Conservation (phyloP, 371 early-diverging fungal species). For the Circinella umbellata region DNA sequence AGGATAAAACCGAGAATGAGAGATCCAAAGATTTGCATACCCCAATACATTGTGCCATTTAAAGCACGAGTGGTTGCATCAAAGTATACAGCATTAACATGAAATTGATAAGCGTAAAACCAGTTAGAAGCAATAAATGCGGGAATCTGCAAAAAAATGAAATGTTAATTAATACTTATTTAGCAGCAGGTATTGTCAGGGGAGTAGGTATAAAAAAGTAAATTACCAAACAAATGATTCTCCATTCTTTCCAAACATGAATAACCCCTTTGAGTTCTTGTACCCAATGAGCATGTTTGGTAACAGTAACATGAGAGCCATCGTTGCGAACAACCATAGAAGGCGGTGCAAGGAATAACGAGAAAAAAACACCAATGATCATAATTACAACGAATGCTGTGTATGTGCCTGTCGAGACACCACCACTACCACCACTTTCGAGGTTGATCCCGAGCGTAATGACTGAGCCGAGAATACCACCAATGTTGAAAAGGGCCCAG, state of each 20-base stretch:
- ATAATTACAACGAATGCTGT: conserved; percentile 71
- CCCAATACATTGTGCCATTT: conserved; percentile 77
- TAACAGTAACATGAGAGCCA: conserved; percentile 63
- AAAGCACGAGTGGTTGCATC: conserved; percentile 63
- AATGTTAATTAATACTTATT: not conserved
- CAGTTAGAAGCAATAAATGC: conserved; percentile 78
- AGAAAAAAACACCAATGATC: conserved; percentile 60
- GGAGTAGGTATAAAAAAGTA: not conserved
- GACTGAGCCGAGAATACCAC: conserved; percentile 77
- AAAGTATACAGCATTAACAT: conserved; percentile 56
- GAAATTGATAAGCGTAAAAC: conserved; percentile 75
- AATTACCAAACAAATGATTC: conserved; percentile 21
- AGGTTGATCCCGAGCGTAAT: conserved; percentile 72
- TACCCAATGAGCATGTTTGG: conserved; percentile 53
- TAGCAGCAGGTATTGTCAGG: not conserved
- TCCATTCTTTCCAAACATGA: conserved; percentile 64
- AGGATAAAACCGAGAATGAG: conserved; percentile 57
- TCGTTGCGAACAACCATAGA: conserved; percentile 63
- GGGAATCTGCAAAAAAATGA: conserved; percentile 43
- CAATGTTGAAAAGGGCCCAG: conserved; percentile 82
- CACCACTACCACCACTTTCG: conserved; percentile 28
- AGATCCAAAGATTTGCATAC: conserved; percentile 69
- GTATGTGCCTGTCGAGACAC: conserved; percentile 62
- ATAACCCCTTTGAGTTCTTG: conserved; percentile 65
- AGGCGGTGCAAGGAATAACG: conserved; percentile 62